Base-by-base conservation (phyloP, 495 filamentous ascomycete species). In the Letharia lupina region DNA sequence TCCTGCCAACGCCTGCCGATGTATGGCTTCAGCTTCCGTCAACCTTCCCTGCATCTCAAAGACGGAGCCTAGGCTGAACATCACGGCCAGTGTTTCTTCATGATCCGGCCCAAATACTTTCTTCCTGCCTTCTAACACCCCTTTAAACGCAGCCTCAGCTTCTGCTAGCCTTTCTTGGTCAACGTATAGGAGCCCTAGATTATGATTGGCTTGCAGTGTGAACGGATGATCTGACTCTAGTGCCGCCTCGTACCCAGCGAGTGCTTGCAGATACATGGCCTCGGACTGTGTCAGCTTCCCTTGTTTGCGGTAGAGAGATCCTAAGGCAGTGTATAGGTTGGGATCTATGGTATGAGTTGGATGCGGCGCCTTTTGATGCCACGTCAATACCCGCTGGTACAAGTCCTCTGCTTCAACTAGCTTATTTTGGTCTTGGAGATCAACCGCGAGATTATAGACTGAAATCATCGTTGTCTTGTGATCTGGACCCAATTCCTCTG, bases 311-410 rank as follows among this genome's bases (percentile, higher is more conserved):
- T 48, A 48, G 9, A 48, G 45, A 48, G 5, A 0, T n/a, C 45
- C 45, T 15, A 48, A 48, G 45, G 16, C 45, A 48, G 2, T n/a
- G 16, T n/a, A 48, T n/a, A 50, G 20, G n/a, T 28, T 50, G 23
- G 23, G 23, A 28, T 28, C 1, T 28, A 1, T 28, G 23, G 23
- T 28, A 28, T 28, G 23, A 28, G 8, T 28, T 28, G 23, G 23
- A 28, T 28, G 0, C 23, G 23, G 23, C 23, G 23, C 0, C 23
- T 28, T 28, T 28, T 28, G 71, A 5, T 67, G 60, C 16, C 71
- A 71, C 70, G 71, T 23, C 31, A 79, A 68, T 52, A 72, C 77
- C 44, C 68, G 70, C 63, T 70, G 61, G 61, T 72, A 73, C 66
- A 74, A 71, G 42, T 69, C 33, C 72, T 77, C 70, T 48, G 75